Evolutionary conservation across 1,284 basidiomycete species (phyloP), one percentile per base, ranked within the genome.

Genomic region (Kalmanozyma brasiliensis): DNA sequence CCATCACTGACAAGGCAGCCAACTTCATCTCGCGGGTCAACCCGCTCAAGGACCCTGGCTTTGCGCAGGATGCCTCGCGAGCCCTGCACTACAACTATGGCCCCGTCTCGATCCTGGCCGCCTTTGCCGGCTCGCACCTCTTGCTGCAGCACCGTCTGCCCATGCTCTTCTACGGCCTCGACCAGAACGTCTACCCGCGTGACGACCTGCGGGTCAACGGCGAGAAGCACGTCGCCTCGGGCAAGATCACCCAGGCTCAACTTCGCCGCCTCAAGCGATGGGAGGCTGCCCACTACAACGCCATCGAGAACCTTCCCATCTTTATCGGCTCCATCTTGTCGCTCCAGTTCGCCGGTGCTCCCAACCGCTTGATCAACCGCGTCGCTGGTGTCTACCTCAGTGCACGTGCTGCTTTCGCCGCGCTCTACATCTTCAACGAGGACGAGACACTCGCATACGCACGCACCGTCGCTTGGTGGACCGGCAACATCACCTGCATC

Each of bases 241-340:
- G 68, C 44, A 71, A 66, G 58, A 40, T 71, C 47, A 71, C 62
- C 1, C 53, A 49, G 13, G 45, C 49, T 7, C 49, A 61, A 41
- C 68, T 71, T 24, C 49, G 53, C n/a, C 49, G 62, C 30, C 59
- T 71, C 35, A 61, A 61, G 46, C 62, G 68, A 29, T 71, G 68
- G 68, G 53, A 71, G 45, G 68, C 68, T 14, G 68, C 68, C 36
- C 68, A 71, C 55, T 71, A 71, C 68, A 71, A 71, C 32, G 57
- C 68, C 17, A 38, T 71, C 20, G 68, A 66, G 35, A 60, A 56
- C 49, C 51, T 71, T 7, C 62, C 68, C 40, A 45, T 71, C 48
- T 71, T 71, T 34, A 23, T 71, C 34, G 68, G 57, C 20, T 36
- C 68, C 48, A 61, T 71, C 24, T 46, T 71, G n/a, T 71, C 68